Conservation (phyloP, 306 rosid species). For the Castanea mollissima region DNA sequence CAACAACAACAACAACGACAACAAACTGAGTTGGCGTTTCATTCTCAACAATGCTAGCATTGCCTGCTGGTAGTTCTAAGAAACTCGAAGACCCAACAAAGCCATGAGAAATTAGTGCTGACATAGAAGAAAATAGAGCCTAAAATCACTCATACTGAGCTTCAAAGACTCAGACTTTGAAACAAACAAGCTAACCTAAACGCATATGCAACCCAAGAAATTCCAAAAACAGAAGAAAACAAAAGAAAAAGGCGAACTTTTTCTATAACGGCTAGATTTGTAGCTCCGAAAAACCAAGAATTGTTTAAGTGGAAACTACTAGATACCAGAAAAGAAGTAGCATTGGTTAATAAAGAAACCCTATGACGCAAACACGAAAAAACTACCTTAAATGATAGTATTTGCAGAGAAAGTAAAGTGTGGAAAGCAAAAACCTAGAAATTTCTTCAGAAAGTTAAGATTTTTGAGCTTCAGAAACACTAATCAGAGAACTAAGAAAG, state of each 20-base stretch:
- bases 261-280: slow-evolving; percentile 47
- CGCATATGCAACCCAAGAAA: not conserved
- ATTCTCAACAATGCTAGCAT: slow-evolving; percentile 42
- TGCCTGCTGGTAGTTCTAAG: slow-evolving; percentile 4
- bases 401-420: slow-evolving; percentile 2
- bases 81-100: slow-evolving; percentile 17
- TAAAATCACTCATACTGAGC: slow-evolving; percentile 5
- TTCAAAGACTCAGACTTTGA: not conserved
- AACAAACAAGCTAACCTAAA: slow-evolving; percentile 14
- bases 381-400: not conserved
- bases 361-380: not conserved
- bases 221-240: not conserved
- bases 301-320: not conserved
- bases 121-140: slow-evolving; percentile 5
- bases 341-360: slow-evolving; percentile 12
- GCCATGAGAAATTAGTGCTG: slow-evolving; percentile 41
- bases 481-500: slow-evolving; percentile 2
- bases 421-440: slow-evolving; percentile 40
- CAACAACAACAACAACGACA: slow-evolving; percentile 12
- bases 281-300: slow-evolving; percentile 4
- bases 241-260: not conserved
- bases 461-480: slow-evolving; percentile 13
- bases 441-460: slow-evolving; percentile 2
- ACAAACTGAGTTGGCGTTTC: slow-evolving; percentile 32
- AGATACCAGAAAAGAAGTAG: not conserved